Percentiles rank a stretch among this genome's conserved stretches.
Evolutionary conservation across 805 yeast genomes (phyloP).

Genomic region (Wickerhamomyces pijperi): DNA sequence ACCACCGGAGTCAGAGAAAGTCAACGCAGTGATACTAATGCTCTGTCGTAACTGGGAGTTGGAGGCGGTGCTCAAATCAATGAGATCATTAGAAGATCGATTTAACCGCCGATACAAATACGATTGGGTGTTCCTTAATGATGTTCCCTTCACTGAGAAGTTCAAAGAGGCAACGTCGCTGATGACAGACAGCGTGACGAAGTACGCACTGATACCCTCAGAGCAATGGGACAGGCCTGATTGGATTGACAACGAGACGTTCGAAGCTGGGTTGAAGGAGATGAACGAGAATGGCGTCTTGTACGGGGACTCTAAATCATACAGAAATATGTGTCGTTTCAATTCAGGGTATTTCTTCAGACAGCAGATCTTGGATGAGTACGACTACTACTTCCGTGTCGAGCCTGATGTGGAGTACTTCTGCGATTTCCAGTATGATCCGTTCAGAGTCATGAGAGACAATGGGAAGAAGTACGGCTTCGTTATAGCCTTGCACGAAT

Average conservation of each 20-base stretch:
- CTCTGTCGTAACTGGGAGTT: slow-evolving; percentile 76
- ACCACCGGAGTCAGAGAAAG: slow-evolving; percentile 38
- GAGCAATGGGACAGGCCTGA: slow-evolving; percentile 74
- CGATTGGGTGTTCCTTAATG: slow-evolving; percentile 74
- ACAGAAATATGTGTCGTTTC: slow-evolving; percentile 92
- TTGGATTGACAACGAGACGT: slow-evolving; percentile 49
- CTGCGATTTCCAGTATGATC: slow-evolving; percentile 85
- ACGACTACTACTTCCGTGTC: slow-evolving; percentile 89
- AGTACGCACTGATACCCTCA: slow-evolving; percentile 54
- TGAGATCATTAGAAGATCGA: slow-evolving; percentile 69
- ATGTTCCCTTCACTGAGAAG: slow-evolving; percentile 53
- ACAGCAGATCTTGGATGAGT: slow-evolving; percentile 57
- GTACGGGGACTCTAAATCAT: slow-evolving; percentile 56
- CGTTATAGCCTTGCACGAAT: slow-evolving; percentile 75
- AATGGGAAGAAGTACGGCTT: slow-evolving; percentile 78
- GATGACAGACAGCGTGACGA: slow-evolving; percentile 54
- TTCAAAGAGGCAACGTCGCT: slow-evolving; percentile 50
- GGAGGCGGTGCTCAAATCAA: slow-evolving; percentile 59
- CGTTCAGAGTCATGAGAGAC: slow-evolving; percentile 70
- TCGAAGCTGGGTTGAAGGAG: slow-evolving; percentile 34
- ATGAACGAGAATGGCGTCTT: slow-evolving; percentile 38
- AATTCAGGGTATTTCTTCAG: slow-evolving; percentile 86
- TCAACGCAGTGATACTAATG: slow-evolving; percentile 83
- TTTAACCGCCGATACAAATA: slow-evolving; percentile 57
- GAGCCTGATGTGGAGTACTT: slow-evolving; percentile 86